Conservation (phyloP, 768 basidiomycete species). For the Termitomyces sp. region DNA sequence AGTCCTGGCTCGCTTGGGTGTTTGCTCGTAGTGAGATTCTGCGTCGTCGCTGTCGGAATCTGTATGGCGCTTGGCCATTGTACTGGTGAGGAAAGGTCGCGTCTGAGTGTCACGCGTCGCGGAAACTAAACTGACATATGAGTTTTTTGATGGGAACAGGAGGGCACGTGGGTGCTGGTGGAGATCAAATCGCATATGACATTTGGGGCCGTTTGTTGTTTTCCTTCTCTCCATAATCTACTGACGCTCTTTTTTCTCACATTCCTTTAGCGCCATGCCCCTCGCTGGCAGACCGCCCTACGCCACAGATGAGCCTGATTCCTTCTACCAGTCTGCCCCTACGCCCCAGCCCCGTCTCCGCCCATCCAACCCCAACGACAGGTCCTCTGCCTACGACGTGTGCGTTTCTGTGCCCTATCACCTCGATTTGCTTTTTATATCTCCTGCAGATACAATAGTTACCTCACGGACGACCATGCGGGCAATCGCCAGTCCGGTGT, state of each 20-base stretch:
- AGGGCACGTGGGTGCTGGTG: constrained; percentile 4
- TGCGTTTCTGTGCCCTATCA: constrained; percentile 33
- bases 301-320: constrained; percentile 67
- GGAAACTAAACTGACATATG: too few relatives aligned
- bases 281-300: constrained; percentile 64
- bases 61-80: constrained; percentile 58
- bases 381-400: constrained; percentile 68
- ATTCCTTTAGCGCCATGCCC: constrained; percentile 34
- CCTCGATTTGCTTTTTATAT: constrained; percentile 9
- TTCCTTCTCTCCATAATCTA: constrained; percentile 12
- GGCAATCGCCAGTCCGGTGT: constrained; percentile 49
- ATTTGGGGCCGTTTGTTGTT: not conserved
- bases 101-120: constrained; percentile 7
- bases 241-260: constrained; percentile 9
- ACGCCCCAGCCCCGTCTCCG: constrained; percentile 40
- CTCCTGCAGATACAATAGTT: constrained; percentile 57
- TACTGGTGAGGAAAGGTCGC: constrained; percentile 4
- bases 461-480: constrained; percentile 33
- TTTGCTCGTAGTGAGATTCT: constrained; percentile 23
- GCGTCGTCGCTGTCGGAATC: constrained; percentile 42
- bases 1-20: constrained; percentile 32
- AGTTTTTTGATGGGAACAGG: constrained; percentile 6
- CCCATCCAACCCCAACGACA: constrained; percentile 49
- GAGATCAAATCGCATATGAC: not conserved
- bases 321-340: constrained; percentile 47